These are phyloP conservation scores for Chlorella sp. DNA, from an alignment of 139 green algal genomes.

Conservation along the genomic window DNA sequence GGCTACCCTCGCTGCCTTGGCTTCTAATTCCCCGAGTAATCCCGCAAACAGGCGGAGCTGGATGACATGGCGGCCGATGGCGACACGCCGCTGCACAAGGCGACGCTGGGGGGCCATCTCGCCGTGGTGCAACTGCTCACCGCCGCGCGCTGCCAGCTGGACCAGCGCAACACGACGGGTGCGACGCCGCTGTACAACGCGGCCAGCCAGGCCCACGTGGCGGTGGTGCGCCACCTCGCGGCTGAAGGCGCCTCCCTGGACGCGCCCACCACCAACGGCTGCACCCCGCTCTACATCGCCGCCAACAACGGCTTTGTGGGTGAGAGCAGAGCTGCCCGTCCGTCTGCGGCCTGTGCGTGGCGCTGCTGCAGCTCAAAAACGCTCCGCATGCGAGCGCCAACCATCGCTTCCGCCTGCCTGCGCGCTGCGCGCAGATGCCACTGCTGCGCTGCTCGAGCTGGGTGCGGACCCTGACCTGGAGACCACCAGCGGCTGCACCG, in stretches of 20 bases:
- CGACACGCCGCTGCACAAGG: conserved; percentile 48
- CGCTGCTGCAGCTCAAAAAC: too few species aligned
- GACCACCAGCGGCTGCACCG: conserved; percentile 32
- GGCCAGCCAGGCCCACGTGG: conserved; percentile 24
- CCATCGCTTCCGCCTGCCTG: too few species aligned
- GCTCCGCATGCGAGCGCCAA: too few species aligned
- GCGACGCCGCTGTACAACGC: conserved; percentile 50
- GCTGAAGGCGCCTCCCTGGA: conserved; percentile 7
- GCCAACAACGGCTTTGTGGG: conserved; percentile 39
- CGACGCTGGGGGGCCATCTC: conserved; percentile 34
- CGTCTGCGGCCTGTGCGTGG: too few species aligned
- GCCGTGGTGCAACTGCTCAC: conserved; percentile 36
- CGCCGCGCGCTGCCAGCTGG: conserved; percentile 1
- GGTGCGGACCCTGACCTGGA: conserved; percentile 36
- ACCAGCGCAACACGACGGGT: conserved; percentile 35
- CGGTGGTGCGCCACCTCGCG: conserved; percentile 22
- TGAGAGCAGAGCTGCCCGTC: too few species aligned
- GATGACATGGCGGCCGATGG: conserved; percentile 33
- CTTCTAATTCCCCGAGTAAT: not conserved
- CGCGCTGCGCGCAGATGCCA: too few species aligned
- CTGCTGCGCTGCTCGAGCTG: conserved; percentile 38
- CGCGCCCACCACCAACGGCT: conserved; percentile 39
- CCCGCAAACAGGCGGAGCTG: conserved; percentile 4
- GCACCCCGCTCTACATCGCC: conserved; percentile 50
- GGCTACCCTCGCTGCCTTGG: not conserved